phyloP scores from a whole-genome alignment of 2,329 filamentous ascomycete genomes.

The Ophiostoma piceae region DNA sequence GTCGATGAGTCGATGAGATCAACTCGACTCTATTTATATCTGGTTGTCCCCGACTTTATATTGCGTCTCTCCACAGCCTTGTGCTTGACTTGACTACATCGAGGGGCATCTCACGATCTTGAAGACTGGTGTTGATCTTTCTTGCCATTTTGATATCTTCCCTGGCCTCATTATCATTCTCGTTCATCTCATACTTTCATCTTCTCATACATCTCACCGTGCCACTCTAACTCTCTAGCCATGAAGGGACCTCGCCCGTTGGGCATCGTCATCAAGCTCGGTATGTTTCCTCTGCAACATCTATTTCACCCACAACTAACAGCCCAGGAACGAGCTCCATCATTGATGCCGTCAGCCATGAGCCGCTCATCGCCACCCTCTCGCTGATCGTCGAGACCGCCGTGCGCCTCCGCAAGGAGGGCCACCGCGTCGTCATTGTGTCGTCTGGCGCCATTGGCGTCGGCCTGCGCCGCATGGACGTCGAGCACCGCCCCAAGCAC shows the following conservation, averaged over 20 bases:
- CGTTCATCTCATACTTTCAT: neutral
- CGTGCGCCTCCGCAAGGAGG: constrained; percentile 79
- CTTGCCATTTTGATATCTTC: too few species aligned
- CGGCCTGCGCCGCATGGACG: constrained; percentile 81
- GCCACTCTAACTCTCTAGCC: constrained; percentile 35
- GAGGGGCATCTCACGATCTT: constrained; percentile 1
- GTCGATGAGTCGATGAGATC: neutral
- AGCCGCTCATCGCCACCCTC: constrained; percentile 84
- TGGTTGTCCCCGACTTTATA: neutral
- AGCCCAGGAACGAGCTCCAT: constrained; percentile 90
- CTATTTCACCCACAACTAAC: neutral
- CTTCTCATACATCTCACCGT: neutral
- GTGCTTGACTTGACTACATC: neutral
- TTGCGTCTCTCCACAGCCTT: neutral
- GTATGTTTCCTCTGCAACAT: constrained; percentile 44
- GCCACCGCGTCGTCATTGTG: constrained; percentile 90
- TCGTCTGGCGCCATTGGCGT: constrained; percentile 97
- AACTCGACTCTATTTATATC: neutral
- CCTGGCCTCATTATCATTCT: neutral
- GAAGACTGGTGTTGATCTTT: too few species aligned
- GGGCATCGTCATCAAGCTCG: constrained; percentile 81
- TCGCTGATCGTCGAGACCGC: constrained; percentile 93
- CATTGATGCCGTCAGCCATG: constrained; percentile 90
- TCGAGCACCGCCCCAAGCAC: constrained; percentile 82
- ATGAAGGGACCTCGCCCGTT: constrained; percentile 64